Evolutionary conservation across 495 filamentous ascomycete species (phyloP).

Genomic region (Neurospora tetrasperma): DNA sequence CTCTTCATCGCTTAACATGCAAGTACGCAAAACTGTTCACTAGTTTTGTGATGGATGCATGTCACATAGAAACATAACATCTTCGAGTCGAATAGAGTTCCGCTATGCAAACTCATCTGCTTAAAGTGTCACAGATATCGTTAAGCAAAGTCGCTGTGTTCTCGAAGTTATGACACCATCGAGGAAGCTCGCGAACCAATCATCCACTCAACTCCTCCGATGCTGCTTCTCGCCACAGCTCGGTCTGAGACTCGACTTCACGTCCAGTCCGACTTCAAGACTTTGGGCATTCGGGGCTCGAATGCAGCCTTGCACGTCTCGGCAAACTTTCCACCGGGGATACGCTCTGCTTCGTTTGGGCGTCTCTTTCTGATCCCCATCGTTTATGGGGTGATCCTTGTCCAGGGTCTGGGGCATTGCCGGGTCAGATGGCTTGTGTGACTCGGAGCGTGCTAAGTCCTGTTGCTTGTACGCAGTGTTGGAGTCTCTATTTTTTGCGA

Average conservation of each 20-base stretch:
- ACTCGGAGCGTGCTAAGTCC: neutral
- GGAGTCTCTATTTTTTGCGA: neutral
- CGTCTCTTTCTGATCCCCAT: neutral
- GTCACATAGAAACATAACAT: neutral
- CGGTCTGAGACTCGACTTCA: neutral
- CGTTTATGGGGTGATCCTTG: neutral
- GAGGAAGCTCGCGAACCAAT: neutral
- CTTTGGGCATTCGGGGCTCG: neutral
- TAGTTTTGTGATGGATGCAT: neutral
- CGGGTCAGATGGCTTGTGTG: neutral
- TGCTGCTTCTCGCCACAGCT: neutral
- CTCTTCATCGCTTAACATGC: neutral
- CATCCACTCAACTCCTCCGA: neutral
- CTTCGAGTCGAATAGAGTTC: neutral
- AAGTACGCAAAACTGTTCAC: neutral
- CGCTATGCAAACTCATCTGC: neutral
- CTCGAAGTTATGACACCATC: neutral
- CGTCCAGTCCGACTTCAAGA: neutral
- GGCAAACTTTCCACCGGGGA: neutral
- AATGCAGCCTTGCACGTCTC: neutral
- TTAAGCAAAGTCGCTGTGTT: neutral
- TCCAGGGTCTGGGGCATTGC: neutral
- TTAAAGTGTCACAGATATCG: neutral
- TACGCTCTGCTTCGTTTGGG: neutral
- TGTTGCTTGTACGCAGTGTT: neutral